Percentiles rank a stretch among this genome's conserved stretches.
These are phyloP conservation scores for Fusarium sp. DNA, from an alignment of 2,329 filamentous ascomycete species.

Conservation along the genomic window DNA sequence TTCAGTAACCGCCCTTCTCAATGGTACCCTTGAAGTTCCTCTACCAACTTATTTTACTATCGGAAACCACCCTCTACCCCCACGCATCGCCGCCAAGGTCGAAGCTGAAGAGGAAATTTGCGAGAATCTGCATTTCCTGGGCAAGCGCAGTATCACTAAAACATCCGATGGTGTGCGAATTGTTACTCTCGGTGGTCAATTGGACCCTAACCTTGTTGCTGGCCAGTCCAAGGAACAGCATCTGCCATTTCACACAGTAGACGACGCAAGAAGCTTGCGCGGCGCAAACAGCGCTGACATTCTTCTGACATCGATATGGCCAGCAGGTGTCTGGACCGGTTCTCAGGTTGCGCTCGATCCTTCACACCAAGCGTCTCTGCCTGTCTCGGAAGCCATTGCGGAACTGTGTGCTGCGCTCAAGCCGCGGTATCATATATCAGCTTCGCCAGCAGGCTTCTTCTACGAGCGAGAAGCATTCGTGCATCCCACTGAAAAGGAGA, in stretches of 20 bases:
- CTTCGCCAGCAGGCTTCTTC: conserved; percentile 74
- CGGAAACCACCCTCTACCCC: conserved; percentile 78
- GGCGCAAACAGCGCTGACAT: conserved; percentile 87
- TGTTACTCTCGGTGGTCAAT: conserved; percentile 82
- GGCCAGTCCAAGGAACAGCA: conserved; percentile 78
- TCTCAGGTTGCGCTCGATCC: conserved; percentile 73
- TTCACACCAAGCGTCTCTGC: conserved; percentile 63
- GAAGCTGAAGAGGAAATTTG: conserved; percentile 81
- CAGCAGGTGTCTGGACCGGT: conserved; percentile 75
- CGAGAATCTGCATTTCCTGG: conserved; percentile 90
- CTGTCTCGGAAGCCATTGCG: conserved; percentile 75
- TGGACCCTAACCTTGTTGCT: conserved; percentile 71
- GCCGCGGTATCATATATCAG: conserved; percentile 91
- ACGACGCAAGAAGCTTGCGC: conserved; percentile 80
- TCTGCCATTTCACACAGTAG: conserved; percentile 80
- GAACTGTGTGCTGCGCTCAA: conserved; percentile 83
- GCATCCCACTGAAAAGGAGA: conserved; percentile 65
- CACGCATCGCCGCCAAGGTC: conserved; percentile 77
- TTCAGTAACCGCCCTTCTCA: conserved; percentile 72
- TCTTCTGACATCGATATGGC: conserved; percentile 89
- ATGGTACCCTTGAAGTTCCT: conserved; percentile 79
- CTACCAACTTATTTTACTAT: conserved; percentile 93
- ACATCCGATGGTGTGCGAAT: conserved; percentile 91
- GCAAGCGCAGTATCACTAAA: conserved; percentile 87
- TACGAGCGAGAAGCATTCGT: conserved; percentile 96